Percentiles rank a stretch among this genome's conserved stretches.
phyloP scores from a whole-genome alignment of 371 early-diverging fungal species.

The Mucor circinelloides region DNA sequence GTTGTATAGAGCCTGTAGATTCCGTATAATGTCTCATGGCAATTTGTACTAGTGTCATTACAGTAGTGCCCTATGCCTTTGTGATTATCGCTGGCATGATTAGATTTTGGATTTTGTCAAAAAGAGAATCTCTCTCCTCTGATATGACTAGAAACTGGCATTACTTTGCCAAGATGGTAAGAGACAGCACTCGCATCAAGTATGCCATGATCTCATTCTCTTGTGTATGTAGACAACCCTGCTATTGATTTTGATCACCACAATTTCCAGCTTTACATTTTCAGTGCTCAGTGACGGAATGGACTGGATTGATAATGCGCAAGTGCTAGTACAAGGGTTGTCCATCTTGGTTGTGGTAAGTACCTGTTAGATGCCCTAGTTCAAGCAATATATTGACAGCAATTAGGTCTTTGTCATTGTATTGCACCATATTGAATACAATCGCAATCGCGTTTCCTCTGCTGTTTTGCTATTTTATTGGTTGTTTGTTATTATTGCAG shows the following conservation, averaged over 20 bases:
- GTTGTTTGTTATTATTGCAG: slow-evolving; percentile 59
- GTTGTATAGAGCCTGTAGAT: not conserved
- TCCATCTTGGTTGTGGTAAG: slow-evolving; percentile 41
- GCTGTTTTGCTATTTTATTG: slow-evolving; percentile 78
- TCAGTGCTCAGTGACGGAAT: slow-evolving; percentile 12
- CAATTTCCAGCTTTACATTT: slow-evolving; percentile 11
- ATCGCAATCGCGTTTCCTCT: slow-evolving; percentile 66
- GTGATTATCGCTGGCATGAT: slow-evolving; percentile 54
- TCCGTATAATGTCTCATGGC: too few relatives aligned
- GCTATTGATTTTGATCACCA: slow-evolving; percentile 29
- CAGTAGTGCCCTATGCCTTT: slow-evolving; percentile 48
- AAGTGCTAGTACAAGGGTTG: slow-evolving; percentile 28
- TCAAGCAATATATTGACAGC: not conserved
- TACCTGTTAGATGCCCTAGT: not conserved
- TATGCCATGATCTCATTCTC: not conserved
- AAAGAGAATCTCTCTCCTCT: slow-evolving; percentile 35
- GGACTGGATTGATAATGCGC: slow-evolving; percentile 46
- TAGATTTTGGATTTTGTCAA: slow-evolving; percentile 49
- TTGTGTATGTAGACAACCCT: slow-evolving; percentile 26
- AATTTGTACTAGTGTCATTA: slow-evolving; percentile 30
- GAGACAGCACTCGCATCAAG: not conserved
- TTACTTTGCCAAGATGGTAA: slow-evolving; percentile 60
- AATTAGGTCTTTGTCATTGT: slow-evolving; percentile 53
- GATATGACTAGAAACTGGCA: slow-evolving; percentile 51
- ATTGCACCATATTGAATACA: slow-evolving; percentile 72